A percentile compares a stretch with the other conserved stretches of the same genome.
Evolutionary conservation across 805 yeast genomes (phyloP).

Genomic region (Kuraishia capsulata): DNA sequence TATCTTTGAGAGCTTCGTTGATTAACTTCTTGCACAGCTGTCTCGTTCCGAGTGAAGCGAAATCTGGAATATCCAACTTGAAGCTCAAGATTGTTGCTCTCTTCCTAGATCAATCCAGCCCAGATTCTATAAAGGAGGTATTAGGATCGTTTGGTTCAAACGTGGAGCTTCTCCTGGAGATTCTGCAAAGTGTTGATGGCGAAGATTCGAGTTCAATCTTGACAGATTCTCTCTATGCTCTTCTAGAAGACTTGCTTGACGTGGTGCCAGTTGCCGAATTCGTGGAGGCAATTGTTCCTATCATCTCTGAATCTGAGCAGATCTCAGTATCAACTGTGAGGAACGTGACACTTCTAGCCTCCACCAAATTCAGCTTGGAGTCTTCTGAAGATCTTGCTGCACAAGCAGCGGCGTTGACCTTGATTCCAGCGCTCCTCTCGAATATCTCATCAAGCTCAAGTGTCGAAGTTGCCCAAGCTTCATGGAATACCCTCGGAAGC

Average conservation of each 20-base stretch:
- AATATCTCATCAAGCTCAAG: conserved; percentile 28
- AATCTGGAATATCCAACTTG: not conserved
- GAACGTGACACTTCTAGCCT: conserved; percentile 53
- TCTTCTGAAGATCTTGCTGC: conserved; percentile 40
- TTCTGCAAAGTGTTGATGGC: conserved; percentile 16
- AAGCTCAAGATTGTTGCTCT: conserved; percentile 45
- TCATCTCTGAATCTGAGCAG: conserved; percentile 17
- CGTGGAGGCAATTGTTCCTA: conserved; percentile 46
- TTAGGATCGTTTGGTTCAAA: not conserved
- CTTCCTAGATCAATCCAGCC: conserved; percentile 22
- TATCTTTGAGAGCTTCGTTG: conserved; percentile 37
- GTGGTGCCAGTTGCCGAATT: conserved; percentile 71
- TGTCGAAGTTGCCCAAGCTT: conserved; percentile 53
- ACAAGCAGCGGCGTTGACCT: conserved; percentile 37
- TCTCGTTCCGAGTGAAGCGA: conserved; percentile 26
- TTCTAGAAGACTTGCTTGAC: conserved; percentile 56
- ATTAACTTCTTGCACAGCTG: conserved; percentile 47
- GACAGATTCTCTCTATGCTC: conserved; percentile 35
- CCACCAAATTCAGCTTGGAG: conserved; percentile 64
- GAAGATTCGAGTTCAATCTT: conserved; percentile 21
- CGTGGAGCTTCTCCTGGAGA: conserved; percentile 4
- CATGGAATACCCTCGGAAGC: conserved; percentile 57
- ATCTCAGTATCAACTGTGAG: conserved; percentile 39
- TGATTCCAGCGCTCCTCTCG: conserved; percentile 40
- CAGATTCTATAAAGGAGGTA: not conserved